Evolutionary conservation across 805 yeast genomes (phyloP), one percentile per base, ranked within the genome.

Genomic region (Sugiyamaella boreocaroliniensis): DNA sequence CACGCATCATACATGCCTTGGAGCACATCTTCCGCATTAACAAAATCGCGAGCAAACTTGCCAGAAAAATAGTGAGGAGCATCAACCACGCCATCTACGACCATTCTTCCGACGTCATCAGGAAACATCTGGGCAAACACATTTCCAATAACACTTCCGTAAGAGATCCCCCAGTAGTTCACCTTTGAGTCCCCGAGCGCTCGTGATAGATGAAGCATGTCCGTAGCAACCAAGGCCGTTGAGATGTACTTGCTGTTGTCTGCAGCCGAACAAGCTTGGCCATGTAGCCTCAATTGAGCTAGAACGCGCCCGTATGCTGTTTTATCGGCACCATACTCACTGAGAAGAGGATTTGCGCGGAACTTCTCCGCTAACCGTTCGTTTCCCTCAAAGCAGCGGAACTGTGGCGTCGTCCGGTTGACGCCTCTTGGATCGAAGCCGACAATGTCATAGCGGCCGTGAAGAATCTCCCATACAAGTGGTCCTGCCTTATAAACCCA

Each of bases 121-220:
- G 63, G 63, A 53, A 56, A 60, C 53, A 59, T 50, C 34, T 55
- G 60, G 19, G 63, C 63, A 52, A 57, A 60, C 7, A 60, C 56
- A 32, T 52, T 55, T 12, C 63, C 63, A 2, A 58, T 37, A 19
- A 60, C 53, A 8, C 57, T 51, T 14, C 63, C 63, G 46, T 60
- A 60, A 37, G 61, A 57, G 52, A 57, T 57, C 40, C 63, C 63
- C 63, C 63, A 60, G 52, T 60, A 60, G 51, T 60, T 59, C 19
- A 60, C 47, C 43, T 58, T 59, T 2, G 26, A 49, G 49, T 60
- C 63, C 2, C 63, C 63, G 20, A 60, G 48, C 4, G 62, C 61
- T 11, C 43, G 43, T 48, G 61, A 61, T 11, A 60, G 41, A 29
- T 55, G 58, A 22, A 53, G 43, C 62, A 60, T 57, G 42, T 60